Evolutionary conservation across 768 basidiomycete genomes (phyloP).

Genomic region (Scleroderma citrinum): DNA sequence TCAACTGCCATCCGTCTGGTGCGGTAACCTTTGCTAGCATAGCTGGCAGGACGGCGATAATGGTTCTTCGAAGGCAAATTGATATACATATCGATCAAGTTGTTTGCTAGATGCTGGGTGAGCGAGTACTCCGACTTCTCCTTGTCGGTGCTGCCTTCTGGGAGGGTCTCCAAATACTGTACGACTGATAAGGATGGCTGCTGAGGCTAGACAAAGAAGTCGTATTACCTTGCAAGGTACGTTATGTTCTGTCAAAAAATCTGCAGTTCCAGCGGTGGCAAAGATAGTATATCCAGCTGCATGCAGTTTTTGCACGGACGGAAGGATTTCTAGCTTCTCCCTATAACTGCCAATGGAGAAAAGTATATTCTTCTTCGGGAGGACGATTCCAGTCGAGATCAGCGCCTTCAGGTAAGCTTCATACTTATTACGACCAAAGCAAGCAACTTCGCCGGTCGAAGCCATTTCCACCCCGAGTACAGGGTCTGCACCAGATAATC

Average conservation of each 20-base stretch:
- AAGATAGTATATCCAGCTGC: slow-evolving; percentile 93
- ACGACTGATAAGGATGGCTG: slow-evolving; percentile 5
- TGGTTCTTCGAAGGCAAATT: slow-evolving; percentile 98
- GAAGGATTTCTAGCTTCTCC: slow-evolving; percentile 95
- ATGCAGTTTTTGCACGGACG: slow-evolving; percentile 92
- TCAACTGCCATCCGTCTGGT: slow-evolving; percentile 99
- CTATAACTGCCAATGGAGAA: slow-evolving; percentile 96
- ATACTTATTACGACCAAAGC: slow-evolving; percentile 96
- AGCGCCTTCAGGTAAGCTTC: slow-evolving; percentile 98
- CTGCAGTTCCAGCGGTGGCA: slow-evolving; percentile 94
- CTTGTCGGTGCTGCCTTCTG: slow-evolving; percentile 62
- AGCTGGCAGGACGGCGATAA: slow-evolving; percentile 94
- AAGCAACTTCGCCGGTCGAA: slow-evolving; percentile 98
- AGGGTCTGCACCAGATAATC: slow-evolving; percentile 94
- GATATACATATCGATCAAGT: slow-evolving; percentile 99
- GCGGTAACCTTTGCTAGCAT: slow-evolving; percentile 93
- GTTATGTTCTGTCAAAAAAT: slow-evolving; percentile 95
- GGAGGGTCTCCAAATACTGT: slow-evolving; percentile 86
- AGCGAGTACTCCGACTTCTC: slow-evolving; percentile 98
- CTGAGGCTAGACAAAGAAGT: background rate
- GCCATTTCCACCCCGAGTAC: slow-evolving; percentile 99
- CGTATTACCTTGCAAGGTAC: slow-evolving; percentile 83
- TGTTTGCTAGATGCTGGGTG: slow-evolving; percentile 93
- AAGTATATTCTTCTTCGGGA: slow-evolving; percentile 95
- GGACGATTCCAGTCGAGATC: slow-evolving; percentile 91